These are phyloP conservation scores for Oryza glaberrima DNA, from an alignment of 176 grass and related monocot species.

Conservation along the genomic window DNA sequence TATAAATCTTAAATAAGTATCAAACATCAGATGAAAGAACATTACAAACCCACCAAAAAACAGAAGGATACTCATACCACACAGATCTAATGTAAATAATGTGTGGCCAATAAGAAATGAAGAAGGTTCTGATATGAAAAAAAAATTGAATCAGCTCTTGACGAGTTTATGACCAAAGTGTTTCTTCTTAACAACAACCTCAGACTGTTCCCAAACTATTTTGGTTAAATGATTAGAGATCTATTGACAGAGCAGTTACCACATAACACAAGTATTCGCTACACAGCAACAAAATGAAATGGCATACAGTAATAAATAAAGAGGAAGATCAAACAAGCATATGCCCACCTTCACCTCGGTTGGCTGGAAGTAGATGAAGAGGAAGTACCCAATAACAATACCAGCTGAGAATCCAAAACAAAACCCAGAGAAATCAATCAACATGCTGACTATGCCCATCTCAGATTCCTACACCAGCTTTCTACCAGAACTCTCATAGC, in stretches of 20 bases:
- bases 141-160: background rate
- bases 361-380: constrained; percentile 82
- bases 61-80: background rate
- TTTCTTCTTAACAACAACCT: background rate
- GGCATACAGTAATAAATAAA: constrained; percentile 23
- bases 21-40: background rate
- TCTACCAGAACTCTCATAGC: constrained; percentile 25
- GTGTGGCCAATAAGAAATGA: constrained; percentile 6
- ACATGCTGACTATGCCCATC: constrained; percentile 76
- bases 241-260: background rate
- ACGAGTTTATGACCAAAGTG: background rate
- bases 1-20: background rate
- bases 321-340: background rate
- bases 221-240: background rate
- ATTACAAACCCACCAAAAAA: constrained; percentile 7
- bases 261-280: constrained; percentile 10
- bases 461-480: constrained; percentile 34
- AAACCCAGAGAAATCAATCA: constrained; percentile 79
- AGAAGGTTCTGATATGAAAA: background rate
- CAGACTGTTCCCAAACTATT: background rate
- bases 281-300: constrained; percentile 11
- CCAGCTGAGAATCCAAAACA: constrained; percentile 74
- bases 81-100: background rate
- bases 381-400: constrained; percentile 72
- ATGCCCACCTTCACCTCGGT: constrained; percentile 74